These are phyloP conservation scores for Ophiostoma himal-ulmi DNA, from an alignment of 2,329 filamentous ascomycete genomes.

Conservation along the genomic window DNA sequence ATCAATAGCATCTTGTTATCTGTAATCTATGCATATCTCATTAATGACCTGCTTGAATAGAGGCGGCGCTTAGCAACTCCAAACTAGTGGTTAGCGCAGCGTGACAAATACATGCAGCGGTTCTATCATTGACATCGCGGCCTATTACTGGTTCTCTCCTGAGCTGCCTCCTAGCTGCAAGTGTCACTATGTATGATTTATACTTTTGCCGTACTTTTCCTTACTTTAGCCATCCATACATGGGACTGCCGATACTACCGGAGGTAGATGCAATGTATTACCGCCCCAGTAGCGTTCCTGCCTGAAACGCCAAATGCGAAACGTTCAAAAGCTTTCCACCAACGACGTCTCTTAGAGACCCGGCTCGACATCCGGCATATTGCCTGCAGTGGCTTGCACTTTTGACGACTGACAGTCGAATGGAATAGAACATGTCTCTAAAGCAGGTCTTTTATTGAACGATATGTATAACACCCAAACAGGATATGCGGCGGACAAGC, in stretches of 20 bases:
- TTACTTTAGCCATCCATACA: background rate
- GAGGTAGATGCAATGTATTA: slow-evolving; percentile 1
- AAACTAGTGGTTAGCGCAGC: slow-evolving; percentile 1
- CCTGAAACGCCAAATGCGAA: slow-evolving; percentile 21
- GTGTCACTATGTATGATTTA: background rate
- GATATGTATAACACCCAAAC: background rate
- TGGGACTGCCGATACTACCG: slow-evolving; percentile 15
- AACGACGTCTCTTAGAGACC: background rate
- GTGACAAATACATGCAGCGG: background rate
- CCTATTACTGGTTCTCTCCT: background rate
- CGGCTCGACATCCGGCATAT: slow-evolving; percentile 5
- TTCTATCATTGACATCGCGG: background rate
- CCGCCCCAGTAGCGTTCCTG: background rate
- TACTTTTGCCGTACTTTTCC: background rate
- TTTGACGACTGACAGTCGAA: background rate
- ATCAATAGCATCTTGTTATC: background rate
- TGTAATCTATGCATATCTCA: background rate
- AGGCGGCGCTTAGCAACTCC: slow-evolving; percentile 14
- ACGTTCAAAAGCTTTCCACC: slow-evolving; percentile 17
- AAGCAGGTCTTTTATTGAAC: background rate
- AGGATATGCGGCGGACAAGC: background rate
- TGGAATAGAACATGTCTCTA: background rate
- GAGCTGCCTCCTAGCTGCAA: background rate
- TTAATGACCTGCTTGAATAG: background rate
- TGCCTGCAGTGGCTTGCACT: background rate